Percentiles rank a stretch among this genome's conserved stretches.
These are phyloP conservation scores for Glycyrrhiza uralensis DNA, from an alignment of 306 rosid species.

Conservation along the genomic window DNA sequence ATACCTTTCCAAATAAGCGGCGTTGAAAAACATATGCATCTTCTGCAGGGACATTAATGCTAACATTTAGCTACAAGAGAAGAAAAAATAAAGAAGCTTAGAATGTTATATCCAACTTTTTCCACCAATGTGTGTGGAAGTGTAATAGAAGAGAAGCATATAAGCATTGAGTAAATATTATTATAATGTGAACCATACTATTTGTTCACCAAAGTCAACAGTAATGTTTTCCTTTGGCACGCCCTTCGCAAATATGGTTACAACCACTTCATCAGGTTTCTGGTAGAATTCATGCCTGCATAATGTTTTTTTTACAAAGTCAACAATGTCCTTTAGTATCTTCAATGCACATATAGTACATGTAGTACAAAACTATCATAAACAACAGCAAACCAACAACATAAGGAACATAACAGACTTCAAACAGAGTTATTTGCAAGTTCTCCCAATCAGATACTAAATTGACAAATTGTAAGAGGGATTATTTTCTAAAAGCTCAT, in stretches of 20 bases:
- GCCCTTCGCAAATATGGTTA: slow-evolving; percentile 81
- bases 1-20: slow-evolving; percentile 90
- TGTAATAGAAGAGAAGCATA: not conserved
- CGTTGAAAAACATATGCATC: slow-evolving; percentile 62
- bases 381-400: not conserved
- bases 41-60: slow-evolving; percentile 59
- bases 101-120: not conserved
- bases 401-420: not conserved
- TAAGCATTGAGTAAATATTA: slow-evolving; percentile 3
- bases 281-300: slow-evolving; percentile 85
- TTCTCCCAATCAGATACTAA: not conserved
- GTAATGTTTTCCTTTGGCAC: slow-evolving; percentile 48
- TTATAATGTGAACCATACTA: slow-evolving; percentile 47
- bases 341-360: not conserved
- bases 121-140: not conserved
- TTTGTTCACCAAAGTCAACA: slow-evolving; percentile 84
- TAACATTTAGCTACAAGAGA: slow-evolving; percentile 64
- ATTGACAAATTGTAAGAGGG: not conserved
- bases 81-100: not conserved
- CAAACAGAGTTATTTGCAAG: not conserved
- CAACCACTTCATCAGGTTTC: slow-evolving; percentile 68
- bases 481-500: not conserved
- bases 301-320: not conserved
- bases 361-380: not conserved
- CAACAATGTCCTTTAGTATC: not conserved